phyloP scores from a whole-genome alignment of 177 flowering plant species.

The Vitis hybrid region DNA sequence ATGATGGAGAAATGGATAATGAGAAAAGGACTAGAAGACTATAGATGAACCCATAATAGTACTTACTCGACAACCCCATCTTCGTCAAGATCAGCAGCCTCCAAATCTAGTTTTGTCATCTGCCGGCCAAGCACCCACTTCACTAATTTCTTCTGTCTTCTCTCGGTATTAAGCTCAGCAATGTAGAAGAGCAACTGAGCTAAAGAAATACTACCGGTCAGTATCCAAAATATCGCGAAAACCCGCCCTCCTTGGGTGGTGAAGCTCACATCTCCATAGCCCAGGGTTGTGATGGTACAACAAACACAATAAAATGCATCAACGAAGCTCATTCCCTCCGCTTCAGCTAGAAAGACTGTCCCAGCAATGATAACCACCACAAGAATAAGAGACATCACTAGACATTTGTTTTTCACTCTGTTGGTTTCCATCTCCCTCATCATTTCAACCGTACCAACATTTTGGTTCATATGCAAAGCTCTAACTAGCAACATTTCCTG shows the following conservation, averaged over 20 bases:
- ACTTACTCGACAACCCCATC: constrained; percentile 69
- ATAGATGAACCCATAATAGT: not conserved
- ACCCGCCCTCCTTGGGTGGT: constrained; percentile 69
- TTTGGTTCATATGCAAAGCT: constrained; percentile 44
- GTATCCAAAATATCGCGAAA: constrained; percentile 84
- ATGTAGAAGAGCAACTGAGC: constrained; percentile 76
- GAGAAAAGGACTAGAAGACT: not conserved
- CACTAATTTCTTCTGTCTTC: constrained; percentile 45
- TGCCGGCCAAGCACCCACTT: constrained; percentile 62
- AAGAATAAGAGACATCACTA: constrained; percentile 30
- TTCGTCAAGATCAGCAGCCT: constrained; percentile 80
- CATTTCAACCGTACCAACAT: constrained; percentile 39
- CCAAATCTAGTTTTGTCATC: constrained; percentile 61
- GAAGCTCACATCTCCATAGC: constrained; percentile 91
- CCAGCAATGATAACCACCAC: constrained; percentile 51
- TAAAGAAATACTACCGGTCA: constrained; percentile 63
- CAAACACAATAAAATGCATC: constrained; percentile 96
- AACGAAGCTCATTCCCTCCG: constrained; percentile 54
- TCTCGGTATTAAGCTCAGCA: constrained; percentile 71
- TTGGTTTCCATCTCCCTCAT: constrained; percentile 54
- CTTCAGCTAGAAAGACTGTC: constrained; percentile 45
- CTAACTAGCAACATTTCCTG: constrained; percentile 66
- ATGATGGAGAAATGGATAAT: too few relatives aligned
- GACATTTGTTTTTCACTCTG: constrained; percentile 55
- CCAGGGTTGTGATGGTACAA: constrained; percentile 83